Conservation (phyloP, 257 asterid species). For the Capsicum rhomboideum region DNA sequence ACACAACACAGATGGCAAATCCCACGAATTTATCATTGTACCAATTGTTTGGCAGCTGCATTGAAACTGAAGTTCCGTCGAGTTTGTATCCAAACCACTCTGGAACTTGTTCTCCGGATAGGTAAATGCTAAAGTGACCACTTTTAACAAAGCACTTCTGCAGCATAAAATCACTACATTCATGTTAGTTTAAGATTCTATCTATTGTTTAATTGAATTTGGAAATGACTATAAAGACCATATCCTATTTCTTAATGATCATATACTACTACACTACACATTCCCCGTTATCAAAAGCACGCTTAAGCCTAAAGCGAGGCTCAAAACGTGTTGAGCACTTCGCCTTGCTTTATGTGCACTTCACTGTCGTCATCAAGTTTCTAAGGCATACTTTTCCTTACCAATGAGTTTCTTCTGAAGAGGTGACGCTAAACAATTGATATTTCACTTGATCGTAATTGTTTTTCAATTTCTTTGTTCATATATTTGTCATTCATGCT, state of each 20-base stretch:
- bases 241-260: neutral
- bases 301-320: too few relatives aligned
- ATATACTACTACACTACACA: neutral
- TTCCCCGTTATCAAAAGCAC: too few relatives aligned
- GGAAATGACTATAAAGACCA: neutral
- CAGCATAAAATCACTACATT: neutral
- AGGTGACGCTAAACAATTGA: too few relatives aligned
- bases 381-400: too few relatives aligned
- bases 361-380: too few relatives aligned
- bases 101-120: slow-evolving; percentile 1
- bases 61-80: neutral
- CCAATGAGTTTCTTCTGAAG: too few relatives aligned
- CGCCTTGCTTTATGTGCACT: too few relatives aligned
- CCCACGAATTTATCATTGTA: neutral
- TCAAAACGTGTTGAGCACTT: too few relatives aligned
- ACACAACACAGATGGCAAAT: neutral
- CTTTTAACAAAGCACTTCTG: neutral
- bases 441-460: too few relatives aligned
- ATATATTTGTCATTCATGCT: too few relatives aligned
- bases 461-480: too few relatives aligned
- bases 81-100: neutral
- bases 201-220: neutral
- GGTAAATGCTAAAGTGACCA: neutral
- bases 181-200: neutral
- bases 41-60: neutral